Conservation (phyloP, 2,329 filamentous ascomycete species). For the Cryphonectria radicalis region DNA sequence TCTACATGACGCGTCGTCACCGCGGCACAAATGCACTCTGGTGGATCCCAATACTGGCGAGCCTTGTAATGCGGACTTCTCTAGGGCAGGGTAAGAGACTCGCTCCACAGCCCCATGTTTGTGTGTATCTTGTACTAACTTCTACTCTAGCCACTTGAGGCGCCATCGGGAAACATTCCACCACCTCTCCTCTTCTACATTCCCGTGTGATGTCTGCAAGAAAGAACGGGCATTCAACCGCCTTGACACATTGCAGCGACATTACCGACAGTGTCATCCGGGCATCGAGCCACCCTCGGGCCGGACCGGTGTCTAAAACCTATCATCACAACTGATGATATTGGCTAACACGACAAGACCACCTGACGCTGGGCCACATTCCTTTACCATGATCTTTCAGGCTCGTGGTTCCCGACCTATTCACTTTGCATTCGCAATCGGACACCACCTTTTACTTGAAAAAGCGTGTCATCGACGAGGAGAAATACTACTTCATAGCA, state of each 20-base stretch:
- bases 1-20: slow-evolving; percentile 23
- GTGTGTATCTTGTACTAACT: not conserved
- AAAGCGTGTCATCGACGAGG: slow-evolving; percentile 17
- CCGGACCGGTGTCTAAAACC: slow-evolving; percentile 28
- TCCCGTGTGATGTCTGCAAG: slow-evolving; percentile 29
- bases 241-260: slow-evolving; percentile 27
- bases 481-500: slow-evolving; percentile 23
- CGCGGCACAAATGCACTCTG: slow-evolving; percentile 28
- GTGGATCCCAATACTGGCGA: slow-evolving; percentile 28
- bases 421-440: not conserved
- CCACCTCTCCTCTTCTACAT: slow-evolving; percentile 28
- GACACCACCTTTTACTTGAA: not conserved
- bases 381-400: slow-evolving; percentile 20
- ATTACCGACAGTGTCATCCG: slow-evolving; percentile 41
- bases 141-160: slow-evolving; percentile 19
- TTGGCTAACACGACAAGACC: not conserved
- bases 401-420: slow-evolving; percentile 17
- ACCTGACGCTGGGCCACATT: slow-evolving; percentile 1
- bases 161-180: slow-evolving; percentile 29
- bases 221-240: slow-evolving; percentile 29
- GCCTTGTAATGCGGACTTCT: slow-evolving; percentile 29
- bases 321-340: slow-evolving; percentile 10
- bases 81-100: slow-evolving; percentile 23
- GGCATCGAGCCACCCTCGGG: slow-evolving; percentile 44
- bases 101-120: not conserved